Evolutionary conservation across 2,329 filamentous ascomycete genomes (phyloP), one percentile per base, ranked within the genome.

Genomic region (Fusarium heterosporum): DNA sequence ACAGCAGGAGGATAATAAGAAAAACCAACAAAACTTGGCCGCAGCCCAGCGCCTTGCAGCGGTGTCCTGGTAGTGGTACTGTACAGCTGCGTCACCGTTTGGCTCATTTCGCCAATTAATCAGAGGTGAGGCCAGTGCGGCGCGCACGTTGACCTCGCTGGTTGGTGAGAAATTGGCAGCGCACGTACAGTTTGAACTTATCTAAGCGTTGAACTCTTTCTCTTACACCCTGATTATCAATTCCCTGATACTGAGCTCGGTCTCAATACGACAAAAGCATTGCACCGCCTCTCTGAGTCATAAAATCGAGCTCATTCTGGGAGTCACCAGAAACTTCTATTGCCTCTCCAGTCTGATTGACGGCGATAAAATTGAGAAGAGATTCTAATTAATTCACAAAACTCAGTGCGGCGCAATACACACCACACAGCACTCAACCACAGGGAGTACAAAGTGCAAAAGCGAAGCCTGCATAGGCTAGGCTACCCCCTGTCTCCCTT

Each of bases 51-150:
- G 56, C 59, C 61, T 58, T 65, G 60, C 59, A 61, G 67, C 66
- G 63, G 61, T 56, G 64, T 65, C 63, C 55, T 43, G 30, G 47
- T 28, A 36, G 34, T 55, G 42, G 66, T 51, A 55, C 63, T 59
- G 56, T 61, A 52, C 49, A 59, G 53, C 65, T 72, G 68, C 70
- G 70, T 71, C 70, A 72, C 70, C 63, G 61, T 71, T 61, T 61
- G 53, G 52, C 56, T 72, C 68, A 71, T 68, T 66, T 60, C 67
- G 68, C 63, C 64, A 61, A 61, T 62, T 42, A 60, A 47, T 19
- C 51, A 34, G 48, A 51, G 43, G 45, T 30, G 57, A 64, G 55
- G 69, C 38, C 69, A 70, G 71, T 73, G 70, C 64, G 64, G 43
- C 47, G 42, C 50, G 43, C 64, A 73, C 72, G 57, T 70, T 74